phyloP scores from a whole-genome alignment of 371 early-diverging fungal genomes.

The Rhizopus sp. region DNA sequence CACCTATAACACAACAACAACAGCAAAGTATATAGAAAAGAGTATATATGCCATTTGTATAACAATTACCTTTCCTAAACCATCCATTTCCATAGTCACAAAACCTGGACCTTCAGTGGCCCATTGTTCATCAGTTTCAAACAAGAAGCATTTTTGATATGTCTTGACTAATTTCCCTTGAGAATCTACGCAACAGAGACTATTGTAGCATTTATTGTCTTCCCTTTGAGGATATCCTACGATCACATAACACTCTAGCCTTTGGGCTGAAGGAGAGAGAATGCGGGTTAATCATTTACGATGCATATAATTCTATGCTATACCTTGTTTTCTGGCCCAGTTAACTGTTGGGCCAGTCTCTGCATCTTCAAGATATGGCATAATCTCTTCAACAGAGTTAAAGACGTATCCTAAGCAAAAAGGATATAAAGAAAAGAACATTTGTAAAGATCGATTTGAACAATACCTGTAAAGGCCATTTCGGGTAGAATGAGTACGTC shows the following conservation, averaged over 20 bases:
- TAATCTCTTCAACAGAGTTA: constrained; percentile 51
- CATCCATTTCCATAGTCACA: constrained; percentile 38
- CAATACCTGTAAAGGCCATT: constrained; percentile 72
- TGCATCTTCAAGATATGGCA: constrained; percentile 57
- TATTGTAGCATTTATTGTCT: constrained; percentile 54
- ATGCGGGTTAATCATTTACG: neutral
- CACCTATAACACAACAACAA: constrained; percentile 39
- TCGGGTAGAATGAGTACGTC: constrained; percentile 76
- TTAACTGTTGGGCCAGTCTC: constrained; percentile 57
- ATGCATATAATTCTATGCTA: neutral
- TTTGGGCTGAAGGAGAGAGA: constrained; percentile 33
- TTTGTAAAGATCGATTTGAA: neutral
- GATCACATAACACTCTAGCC: constrained; percentile 61
- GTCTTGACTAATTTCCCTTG: constrained; percentile 49
- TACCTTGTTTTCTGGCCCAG: constrained; percentile 70
- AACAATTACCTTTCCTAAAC: constrained; percentile 49
- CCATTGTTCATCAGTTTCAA: constrained; percentile 75
- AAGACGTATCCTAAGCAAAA: constrained; percentile 64
- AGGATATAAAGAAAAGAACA: neutral
- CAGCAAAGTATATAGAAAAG: no score
- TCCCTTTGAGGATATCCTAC: constrained; percentile 69
- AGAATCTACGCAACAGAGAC: constrained; percentile 59
- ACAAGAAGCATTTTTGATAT: constrained; percentile 77
- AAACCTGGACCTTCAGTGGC: constrained; percentile 74
- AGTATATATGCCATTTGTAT: neutral